Evolutionary conservation across 805 yeast species (phyloP).

Genomic region (Tetrapisispora namnaoensis): DNA sequence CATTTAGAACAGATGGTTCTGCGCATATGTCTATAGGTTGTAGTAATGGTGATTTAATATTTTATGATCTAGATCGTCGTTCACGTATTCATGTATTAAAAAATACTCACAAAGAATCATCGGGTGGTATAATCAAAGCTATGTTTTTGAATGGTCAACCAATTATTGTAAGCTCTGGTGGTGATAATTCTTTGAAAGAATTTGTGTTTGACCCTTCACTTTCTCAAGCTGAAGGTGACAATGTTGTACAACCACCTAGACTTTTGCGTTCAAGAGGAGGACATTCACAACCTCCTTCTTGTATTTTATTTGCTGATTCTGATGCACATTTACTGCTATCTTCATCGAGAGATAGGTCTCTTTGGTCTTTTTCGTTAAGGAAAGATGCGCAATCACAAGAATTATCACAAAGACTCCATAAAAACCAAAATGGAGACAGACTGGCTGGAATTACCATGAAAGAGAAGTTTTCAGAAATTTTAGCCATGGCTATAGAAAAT

Average conservation of each 20-base stretch:
- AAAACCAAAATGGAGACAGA: constrained; percentile 37
- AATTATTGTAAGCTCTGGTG: constrained; percentile 78
- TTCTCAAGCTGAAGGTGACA: constrained; percentile 38
- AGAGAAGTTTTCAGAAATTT: constrained; percentile 71
- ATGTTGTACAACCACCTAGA: constrained; percentile 82
- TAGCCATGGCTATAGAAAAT: constrained; percentile 58
- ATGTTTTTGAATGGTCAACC: constrained; percentile 86
- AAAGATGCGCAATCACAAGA: constrained; percentile 96
- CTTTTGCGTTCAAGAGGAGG: constrained; percentile 91
- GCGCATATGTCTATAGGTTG: constrained; percentile 76
- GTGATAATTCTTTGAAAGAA: constrained; percentile 82
- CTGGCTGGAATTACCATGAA: constrained; percentile 50
- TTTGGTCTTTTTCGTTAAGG: constrained; percentile 88
- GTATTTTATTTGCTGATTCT: constrained; percentile 66
- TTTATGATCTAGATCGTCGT: constrained; percentile 68
- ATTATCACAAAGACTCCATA: constrained; percentile 64
- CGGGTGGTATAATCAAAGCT: constrained; percentile 70
- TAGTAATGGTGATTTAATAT: constrained; percentile 70
- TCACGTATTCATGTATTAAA: constrained; percentile 68
- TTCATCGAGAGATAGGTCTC: constrained; percentile 74
- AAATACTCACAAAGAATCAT: constrained; percentile 58
- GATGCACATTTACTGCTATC: constrained; percentile 77
- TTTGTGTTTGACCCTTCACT: constrained; percentile 88
- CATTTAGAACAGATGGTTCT: constrained; percentile 87
- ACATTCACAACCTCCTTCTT: constrained; percentile 83